phyloP scores from a whole-genome alignment of 441 rosid genomes.

The Erodium trifolium region DNA sequence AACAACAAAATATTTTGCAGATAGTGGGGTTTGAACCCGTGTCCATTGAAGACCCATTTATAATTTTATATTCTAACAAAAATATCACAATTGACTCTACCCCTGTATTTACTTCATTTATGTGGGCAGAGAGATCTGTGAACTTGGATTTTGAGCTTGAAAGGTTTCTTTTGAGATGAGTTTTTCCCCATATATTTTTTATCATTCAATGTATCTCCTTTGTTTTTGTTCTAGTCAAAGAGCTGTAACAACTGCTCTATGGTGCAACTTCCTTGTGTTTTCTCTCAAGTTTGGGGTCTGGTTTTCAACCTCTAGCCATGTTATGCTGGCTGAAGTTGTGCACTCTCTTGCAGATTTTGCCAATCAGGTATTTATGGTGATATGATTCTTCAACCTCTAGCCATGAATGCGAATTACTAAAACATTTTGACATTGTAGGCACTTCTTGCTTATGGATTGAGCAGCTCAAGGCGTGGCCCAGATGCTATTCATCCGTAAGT shows the following conservation, averaged over 20 bases:
- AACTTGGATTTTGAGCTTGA: neutral
- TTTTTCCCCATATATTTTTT: neutral
- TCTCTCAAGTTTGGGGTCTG: slow-evolving; percentile 94
- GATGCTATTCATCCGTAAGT: slow-evolving; percentile 98
- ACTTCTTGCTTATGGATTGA: slow-evolving; percentile 94
- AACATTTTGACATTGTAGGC: slow-evolving; percentile 49
- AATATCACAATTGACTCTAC: neutral
- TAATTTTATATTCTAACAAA: too few relatives aligned
- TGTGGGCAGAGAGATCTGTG: neutral
- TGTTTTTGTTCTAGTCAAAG: slow-evolving; percentile 53
- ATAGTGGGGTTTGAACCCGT: too few relatives aligned
- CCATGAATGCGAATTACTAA: slow-evolving; percentile 26
- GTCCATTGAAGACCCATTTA: too few relatives aligned
- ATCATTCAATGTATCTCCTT: neutral
- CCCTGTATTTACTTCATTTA: neutral
- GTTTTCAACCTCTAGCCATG: slow-evolving; percentile 87
- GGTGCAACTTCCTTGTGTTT: slow-evolving; percentile 96
- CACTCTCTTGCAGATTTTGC: slow-evolving; percentile 95
- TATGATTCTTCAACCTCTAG: neutral
- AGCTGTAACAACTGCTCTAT: slow-evolving; percentile 90
- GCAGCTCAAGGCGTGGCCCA: slow-evolving; percentile 98
- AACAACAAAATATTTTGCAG: too few relatives aligned
- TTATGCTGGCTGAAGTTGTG: slow-evolving; percentile 86
- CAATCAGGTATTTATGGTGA: slow-evolving; percentile 56
- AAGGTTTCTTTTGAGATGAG: neutral